Percentiles rank a stretch among this genome's conserved stretches.
phyloP scores from a whole-genome alignment of 306 rosid species.

The Vigna hirtella region DNA sequence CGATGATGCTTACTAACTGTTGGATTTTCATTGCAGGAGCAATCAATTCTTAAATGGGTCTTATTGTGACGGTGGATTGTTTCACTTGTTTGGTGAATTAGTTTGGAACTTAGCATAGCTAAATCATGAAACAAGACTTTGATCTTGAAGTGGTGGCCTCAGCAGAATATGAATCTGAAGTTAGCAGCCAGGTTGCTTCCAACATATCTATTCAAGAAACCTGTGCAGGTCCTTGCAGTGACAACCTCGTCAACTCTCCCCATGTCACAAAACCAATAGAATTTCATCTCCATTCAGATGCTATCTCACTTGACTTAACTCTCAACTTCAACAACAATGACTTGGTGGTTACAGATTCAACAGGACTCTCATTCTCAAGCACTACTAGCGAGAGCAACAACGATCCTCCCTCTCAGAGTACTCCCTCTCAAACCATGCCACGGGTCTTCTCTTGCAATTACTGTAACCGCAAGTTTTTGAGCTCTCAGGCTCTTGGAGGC shows the following conservation, averaged over 20 bases:
- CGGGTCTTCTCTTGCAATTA: constrained; percentile 86
- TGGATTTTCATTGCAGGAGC: constrained; percentile 49
- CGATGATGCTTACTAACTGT: constrained; percentile 30
- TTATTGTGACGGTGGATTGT: constrained; percentile 39
- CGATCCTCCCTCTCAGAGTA: constrained; percentile 53
- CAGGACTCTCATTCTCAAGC: constrained; percentile 73
- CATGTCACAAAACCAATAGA: constrained; percentile 44
- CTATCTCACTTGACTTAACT: constrained; percentile 71
- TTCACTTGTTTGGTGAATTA: constrained; percentile 31
- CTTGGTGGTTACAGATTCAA: constrained; percentile 48
- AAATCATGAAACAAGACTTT: constrained; percentile 66
- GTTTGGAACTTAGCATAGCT: constrained; percentile 10
- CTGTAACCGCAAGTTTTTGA: constrained; percentile 86
- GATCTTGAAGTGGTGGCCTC: constrained; percentile 81
- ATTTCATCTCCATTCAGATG: constrained; percentile 47
- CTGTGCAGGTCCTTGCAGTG: constrained; percentile 59
- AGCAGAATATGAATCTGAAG: constrained; percentile 67
- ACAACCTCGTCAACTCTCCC: constrained; percentile 52
- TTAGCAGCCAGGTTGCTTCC: constrained; percentile 85
- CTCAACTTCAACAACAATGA: constrained; percentile 66
- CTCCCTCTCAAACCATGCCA: constrained; percentile 49
- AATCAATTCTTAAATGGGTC: constrained; percentile 19
- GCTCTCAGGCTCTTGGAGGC: constrained; percentile 97
- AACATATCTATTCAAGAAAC: constrained; percentile 69
- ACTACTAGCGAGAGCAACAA: constrained; percentile 88